Evolutionary conservation across 106 monocot genomes (phyloP).

Genomic region (Allium cepa): DNA sequence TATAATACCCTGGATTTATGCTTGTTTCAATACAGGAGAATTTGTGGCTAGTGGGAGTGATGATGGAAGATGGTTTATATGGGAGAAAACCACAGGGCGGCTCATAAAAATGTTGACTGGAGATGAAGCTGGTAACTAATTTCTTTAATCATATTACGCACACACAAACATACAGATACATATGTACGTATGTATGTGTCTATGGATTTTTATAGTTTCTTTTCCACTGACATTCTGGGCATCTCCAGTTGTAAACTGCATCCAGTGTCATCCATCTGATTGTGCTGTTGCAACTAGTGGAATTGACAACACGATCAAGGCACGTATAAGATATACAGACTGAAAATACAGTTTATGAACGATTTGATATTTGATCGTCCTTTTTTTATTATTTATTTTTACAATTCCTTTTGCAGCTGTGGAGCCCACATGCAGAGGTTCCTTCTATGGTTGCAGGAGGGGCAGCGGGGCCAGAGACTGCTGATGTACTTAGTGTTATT

Average conservation of each 20-base stretch:
- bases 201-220: not conserved
- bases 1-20: too few species aligned
- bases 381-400: not conserved
- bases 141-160: not conserved
- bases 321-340: constrained; percentile 10
- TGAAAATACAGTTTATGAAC: not conserved
- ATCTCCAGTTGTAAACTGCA: constrained; percentile 90
- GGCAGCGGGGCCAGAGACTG: constrained; percentile 62
- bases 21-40: constrained; percentile 33
- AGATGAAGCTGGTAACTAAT: constrained; percentile 72
- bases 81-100: constrained; percentile 95
- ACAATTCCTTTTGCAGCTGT: constrained; percentile 45
- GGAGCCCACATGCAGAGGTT: constrained; percentile 64
- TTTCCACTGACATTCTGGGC: not conserved
- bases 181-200: too few species aligned
- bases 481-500: constrained; percentile 52
- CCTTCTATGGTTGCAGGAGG: constrained; percentile 79
- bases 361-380: not conserved
- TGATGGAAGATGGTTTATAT: constrained; percentile 99
- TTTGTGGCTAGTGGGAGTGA: constrained; percentile 98
- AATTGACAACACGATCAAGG: constrained; percentile 93
- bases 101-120: constrained; percentile 87
- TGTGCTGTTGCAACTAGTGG: constrained; percentile 94
- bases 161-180: too few species aligned
- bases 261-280: constrained; percentile 96